Base-by-base conservation (phyloP, 2,329 filamentous ascomycete species). In the Diplodia mutila region DNA sequence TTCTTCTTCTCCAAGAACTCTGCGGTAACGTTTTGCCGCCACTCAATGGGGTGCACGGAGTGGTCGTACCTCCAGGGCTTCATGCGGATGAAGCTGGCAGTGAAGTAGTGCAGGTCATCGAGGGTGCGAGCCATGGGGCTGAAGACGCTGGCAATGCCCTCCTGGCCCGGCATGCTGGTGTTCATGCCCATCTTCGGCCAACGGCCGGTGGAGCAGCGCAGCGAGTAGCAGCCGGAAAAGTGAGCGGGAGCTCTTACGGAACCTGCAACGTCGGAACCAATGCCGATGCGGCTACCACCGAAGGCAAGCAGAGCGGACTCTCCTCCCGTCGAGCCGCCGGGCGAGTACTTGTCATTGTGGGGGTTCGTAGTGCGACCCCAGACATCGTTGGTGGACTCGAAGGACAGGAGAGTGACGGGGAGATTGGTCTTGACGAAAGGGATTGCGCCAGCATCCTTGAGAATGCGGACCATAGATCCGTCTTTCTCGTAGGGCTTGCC, bases 401-500 rank as follows among this genome's bases (percentile, higher is more conserved):
- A 97, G 67, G 90, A 93, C 49, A 97, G 84, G 1, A 97, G 85
- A 0, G 93, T 97, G 67, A 94, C 91, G 5, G 94, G 94, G 1
- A 96, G 78, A 70, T 95, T 95, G 0, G 94, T 97, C 83, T 97
- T 98, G 70, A 94, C 92, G 76, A 97, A 97, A 0, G 94, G 94
- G 1, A 97, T 85, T 0, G 94, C 93, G 25, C 94, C 86, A 2
- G 93, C 92, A 75, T 95, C 91, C 75, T 97, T 97, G 63, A 97
- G 83, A 51, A 98, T 79, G 67, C 85, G 86, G 25, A 92, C 89
- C 74, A 93, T 87, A 2, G 87, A 82, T 0, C 93, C 93, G 80
- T 97, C 93, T 32, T 86, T 79, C 0, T 77, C 67, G 46, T 84
- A 82, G 16, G 89, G 89, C 73, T 94, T 91, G 61, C 88, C 87